Evolutionary conservation across 2,329 filamentous ascomycete genomes (phyloP).

Genomic region (Stemphylium beticola): DNA sequence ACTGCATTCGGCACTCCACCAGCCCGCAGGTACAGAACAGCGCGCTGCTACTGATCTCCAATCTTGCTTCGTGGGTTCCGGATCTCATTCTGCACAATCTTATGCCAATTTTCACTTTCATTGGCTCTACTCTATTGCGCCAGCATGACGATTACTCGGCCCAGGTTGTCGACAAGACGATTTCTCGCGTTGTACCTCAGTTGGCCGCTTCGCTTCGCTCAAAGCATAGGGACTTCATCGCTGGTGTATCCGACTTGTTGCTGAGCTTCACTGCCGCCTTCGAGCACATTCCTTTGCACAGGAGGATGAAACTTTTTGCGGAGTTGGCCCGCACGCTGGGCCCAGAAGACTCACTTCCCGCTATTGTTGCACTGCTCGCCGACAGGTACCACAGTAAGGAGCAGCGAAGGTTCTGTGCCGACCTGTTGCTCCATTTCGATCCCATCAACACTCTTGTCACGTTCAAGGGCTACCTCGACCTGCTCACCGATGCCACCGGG

Average conservation of each 20-base stretch:
- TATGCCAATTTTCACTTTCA: slow-evolving; percentile 99
- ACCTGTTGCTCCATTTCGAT: slow-evolving; percentile 74
- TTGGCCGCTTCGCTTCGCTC: slow-evolving; percentile 84
- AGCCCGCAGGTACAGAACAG: slow-evolving; percentile 94
- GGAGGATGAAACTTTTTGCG: slow-evolving; percentile 80
- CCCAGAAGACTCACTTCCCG: slow-evolving; percentile 84
- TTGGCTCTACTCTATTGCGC: slow-evolving; percentile 87
- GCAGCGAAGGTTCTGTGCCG: slow-evolving; percentile 75
- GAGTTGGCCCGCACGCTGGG: slow-evolving; percentile 86
- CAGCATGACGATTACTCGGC: slow-evolving; percentile 97
- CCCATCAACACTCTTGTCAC: slow-evolving; percentile 75
- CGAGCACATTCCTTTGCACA: slow-evolving; percentile 90
- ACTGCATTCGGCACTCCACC: slow-evolving; percentile 89
- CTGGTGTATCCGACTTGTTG: slow-evolving; percentile 86
- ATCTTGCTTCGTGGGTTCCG: slow-evolving; percentile 83
- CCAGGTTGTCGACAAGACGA: slow-evolving; percentile 91
- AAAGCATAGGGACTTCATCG: slow-evolving; percentile 76
- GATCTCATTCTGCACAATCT: slow-evolving; percentile 94
- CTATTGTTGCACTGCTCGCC: slow-evolving; percentile 85
- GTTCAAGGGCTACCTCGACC: slow-evolving; percentile 75
- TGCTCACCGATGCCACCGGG: slow-evolving; percentile 77
- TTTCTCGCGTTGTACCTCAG: slow-evolving; percentile 91
- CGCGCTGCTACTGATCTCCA: slow-evolving; percentile 85
- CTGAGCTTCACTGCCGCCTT: slow-evolving; percentile 95
- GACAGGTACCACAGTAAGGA: slow-evolving; percentile 84